These are phyloP conservation scores for Ramalina peruviana DNA, from an alignment of 495 filamentous ascomycete species.

Conservation along the genomic window DNA sequence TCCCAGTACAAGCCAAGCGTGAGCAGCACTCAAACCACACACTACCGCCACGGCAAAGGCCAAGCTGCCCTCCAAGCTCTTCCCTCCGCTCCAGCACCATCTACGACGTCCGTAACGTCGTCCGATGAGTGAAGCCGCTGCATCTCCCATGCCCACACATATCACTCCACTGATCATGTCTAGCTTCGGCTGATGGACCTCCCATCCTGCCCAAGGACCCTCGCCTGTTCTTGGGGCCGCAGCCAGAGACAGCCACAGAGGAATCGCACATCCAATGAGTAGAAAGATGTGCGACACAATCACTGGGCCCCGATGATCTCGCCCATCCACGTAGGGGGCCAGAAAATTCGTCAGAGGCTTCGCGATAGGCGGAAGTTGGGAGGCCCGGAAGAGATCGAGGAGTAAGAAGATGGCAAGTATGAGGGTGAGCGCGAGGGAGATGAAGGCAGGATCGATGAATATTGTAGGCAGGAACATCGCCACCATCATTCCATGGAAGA, in stretches of 20 bases:
- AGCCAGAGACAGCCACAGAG: conserved; percentile 77
- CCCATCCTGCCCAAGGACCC: conserved; percentile 54
- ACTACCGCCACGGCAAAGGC: conserved; percentile 77
- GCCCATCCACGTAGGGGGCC: conserved; percentile 84
- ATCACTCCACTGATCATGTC: conserved; percentile 83
- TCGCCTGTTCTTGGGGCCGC: conserved; percentile 40
- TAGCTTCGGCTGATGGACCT: conserved; percentile 52
- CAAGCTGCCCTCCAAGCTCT: conserved; percentile 79
- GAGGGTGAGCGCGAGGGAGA: conserved; percentile 59
- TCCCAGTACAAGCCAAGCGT: conserved; percentile 59
- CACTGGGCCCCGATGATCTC: conserved; percentile 84
- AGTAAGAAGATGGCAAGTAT: conserved; percentile 72
- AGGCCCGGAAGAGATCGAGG: conserved; percentile 76
- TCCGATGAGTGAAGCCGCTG: conserved; percentile 84
- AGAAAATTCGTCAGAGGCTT: conserved; percentile 72
- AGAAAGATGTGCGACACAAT: conserved; percentile 94
- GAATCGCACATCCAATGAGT: conserved; percentile 88
- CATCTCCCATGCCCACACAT: conserved; percentile 91
- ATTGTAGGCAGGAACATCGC: conserved; percentile 80
- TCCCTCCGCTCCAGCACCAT: conserved; percentile 95
- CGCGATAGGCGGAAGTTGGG: conserved; percentile 78
- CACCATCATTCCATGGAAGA: conserved; percentile 98
- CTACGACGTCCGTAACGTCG: conserved; percentile 74
- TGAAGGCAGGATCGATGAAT: conserved; percentile 74
- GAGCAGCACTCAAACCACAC: conserved; percentile 54